Evolutionary conservation across 2,329 filamentous ascomycete species (phyloP), one percentile per base, ranked within the genome.

Genomic region (Alternaria ventricosa): DNA sequence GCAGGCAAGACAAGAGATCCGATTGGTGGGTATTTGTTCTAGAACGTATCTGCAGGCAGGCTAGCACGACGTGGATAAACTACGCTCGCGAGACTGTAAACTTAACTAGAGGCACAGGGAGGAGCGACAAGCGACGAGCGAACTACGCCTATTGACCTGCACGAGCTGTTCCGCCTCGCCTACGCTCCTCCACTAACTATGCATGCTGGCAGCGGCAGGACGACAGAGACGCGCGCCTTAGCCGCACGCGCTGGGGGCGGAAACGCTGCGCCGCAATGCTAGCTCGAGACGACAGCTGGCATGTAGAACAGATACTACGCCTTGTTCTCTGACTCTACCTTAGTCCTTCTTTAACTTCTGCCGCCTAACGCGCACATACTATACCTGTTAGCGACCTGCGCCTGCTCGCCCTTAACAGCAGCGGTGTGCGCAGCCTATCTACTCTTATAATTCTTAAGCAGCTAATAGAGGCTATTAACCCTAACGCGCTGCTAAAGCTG

Each of bases 371-470:
- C 18, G 9, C 18, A 12, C 9, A 25, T 18, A 55, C 53, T 4
- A 54, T 43, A 13, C 30, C 51, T 3, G n/a, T 5, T 4, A 59
- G 15, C 33, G 25, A 55, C 8, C 30, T 60, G 1, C 50, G 44
- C 53, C 59, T 68, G 41, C 66, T 69, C 12, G 25, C 58, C 1
- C 59, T 66, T 30, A 51, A 69, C 18, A 45, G 66, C 43, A 54
- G 64, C 25, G 59, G 64, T 27, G 59, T 66, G 18, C 54, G 61
- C 18, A 55, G 66, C 50, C 46, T 66, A 30, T 66, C 57, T 4
- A 30, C 56, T 11, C 57, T 66, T 15, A 50, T 63, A 13, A 69
- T 65, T 47, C 61, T 69, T 41, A 33, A 66, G 56, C 43, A 64
- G 53, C 55, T 66, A 8, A 64, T 68, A 56, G 61, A 64, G 51